Evolutionary conservation across 2,329 filamentous ascomycete genomes (phyloP).

Genomic region (Colletotrichum zoysiae): DNA sequence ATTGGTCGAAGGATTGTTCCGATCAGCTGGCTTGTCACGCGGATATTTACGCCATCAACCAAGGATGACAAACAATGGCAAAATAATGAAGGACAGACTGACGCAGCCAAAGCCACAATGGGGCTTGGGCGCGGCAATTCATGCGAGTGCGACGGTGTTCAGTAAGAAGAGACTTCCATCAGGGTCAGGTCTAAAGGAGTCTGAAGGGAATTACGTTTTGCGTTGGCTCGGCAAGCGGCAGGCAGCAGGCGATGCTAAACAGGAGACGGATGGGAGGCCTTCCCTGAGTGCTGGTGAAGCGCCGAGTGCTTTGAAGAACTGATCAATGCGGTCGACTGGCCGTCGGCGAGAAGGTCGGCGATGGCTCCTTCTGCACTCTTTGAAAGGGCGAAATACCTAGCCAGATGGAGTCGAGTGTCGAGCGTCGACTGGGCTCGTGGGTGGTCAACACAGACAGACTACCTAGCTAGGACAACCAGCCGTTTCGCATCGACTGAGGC

Average conservation of each 20-base stretch:
- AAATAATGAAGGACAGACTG: neutral
- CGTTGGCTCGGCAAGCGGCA: constrained; percentile 39
- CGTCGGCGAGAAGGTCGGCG: constrained; percentile 21
- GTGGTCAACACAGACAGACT: constrained; percentile 10
- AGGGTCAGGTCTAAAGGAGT: constrained; percentile 25
- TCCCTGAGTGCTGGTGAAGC: constrained; percentile 16
- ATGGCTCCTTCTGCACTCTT: constrained; percentile 20
- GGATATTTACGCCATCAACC: constrained; percentile 28
- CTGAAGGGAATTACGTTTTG: constrained; percentile 40
- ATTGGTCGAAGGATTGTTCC: constrained; percentile 23
- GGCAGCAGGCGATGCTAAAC: constrained; percentile 18
- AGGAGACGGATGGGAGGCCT: constrained; percentile 21
- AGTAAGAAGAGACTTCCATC: constrained; percentile 29
- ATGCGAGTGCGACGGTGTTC: constrained; percentile 38
- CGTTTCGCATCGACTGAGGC: constrained; percentile 39
- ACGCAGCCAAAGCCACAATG: constrained; percentile 17
- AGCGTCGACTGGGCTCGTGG: constrained; percentile 13
- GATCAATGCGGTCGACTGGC: constrained; percentile 26
- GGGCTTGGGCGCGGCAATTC: constrained; percentile 30
- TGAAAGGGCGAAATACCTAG: constrained; percentile 1
- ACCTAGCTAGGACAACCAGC: constrained; percentile 27
- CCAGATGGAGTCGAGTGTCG: neutral
- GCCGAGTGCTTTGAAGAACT: constrained; percentile 8
- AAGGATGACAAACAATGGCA: constrained; percentile 12
- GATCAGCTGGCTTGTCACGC: constrained; percentile 36